Conservation (phyloP, 257 asterid species). For the Cordia subcordata region DNA sequence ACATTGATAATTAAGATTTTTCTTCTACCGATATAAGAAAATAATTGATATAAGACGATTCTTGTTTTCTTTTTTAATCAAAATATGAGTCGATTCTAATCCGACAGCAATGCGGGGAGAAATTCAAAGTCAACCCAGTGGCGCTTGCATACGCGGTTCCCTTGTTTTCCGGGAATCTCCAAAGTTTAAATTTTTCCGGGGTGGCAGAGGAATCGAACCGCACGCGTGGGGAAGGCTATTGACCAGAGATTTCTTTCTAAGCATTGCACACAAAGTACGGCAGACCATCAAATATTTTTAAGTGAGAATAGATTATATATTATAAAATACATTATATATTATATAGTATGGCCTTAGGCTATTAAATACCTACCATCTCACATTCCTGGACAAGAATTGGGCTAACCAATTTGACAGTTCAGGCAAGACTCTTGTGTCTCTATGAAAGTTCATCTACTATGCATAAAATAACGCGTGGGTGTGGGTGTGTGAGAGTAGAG, state of each 20-base stretch:
- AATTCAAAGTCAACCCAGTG: conserved; percentile 20
- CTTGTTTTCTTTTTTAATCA: too few relatives aligned
- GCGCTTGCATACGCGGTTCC: conserved; percentile 12
- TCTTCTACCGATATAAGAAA: too few relatives aligned
- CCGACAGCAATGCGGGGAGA: neutral
- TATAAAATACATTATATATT: too few relatives aligned
- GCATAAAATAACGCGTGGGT: too few relatives aligned
- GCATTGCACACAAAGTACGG: neutral
- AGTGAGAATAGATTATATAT: neutral
- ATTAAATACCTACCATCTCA: too few relatives aligned
- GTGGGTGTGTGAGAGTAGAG: too few relatives aligned
- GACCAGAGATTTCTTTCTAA: conserved; percentile 3
- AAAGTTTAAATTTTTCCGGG: conserved; percentile 3
- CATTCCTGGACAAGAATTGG: neutral
- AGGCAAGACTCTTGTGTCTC: neutral
- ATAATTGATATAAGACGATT: too few relatives aligned
- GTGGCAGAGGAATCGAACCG: conserved; percentile 10
- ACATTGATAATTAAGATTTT: too few relatives aligned
- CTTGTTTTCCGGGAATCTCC: conserved; percentile 8
- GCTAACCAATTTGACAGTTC: neutral
- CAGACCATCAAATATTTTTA: neutral
- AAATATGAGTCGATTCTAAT: neutral
- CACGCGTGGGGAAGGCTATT: conserved; percentile 14
- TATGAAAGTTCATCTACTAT: too few relatives aligned
- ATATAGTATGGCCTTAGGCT: neutral